phyloP scores from a whole-genome alignment of 2,329 filamentous ascomycete genomes.

The Helicocarpus griseus region DNA sequence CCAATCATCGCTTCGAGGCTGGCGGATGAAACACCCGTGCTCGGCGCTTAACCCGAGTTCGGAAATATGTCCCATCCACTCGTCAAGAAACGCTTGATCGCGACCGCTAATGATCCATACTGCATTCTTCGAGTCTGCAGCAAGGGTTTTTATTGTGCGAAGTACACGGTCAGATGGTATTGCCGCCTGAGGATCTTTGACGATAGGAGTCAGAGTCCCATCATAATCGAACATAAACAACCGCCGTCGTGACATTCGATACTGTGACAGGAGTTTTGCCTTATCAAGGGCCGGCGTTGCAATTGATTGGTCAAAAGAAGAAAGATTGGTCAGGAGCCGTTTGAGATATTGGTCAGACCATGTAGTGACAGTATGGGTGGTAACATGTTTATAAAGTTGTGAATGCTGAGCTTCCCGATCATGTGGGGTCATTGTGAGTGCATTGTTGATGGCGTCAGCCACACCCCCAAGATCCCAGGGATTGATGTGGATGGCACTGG shows the following conservation, averaged over 20 bases:
- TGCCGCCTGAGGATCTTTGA: constrained; percentile 79
- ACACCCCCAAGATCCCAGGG: constrained; percentile 86
- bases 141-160: constrained; percentile 66
- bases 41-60: constrained; percentile 91
- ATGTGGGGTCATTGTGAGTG: constrained; percentile 63
- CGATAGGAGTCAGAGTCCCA: constrained; percentile 90
- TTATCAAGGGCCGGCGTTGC: constrained; percentile 77
- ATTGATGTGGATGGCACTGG: constrained; percentile 88
- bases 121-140: constrained; percentile 68
- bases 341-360: constrained; percentile 77
- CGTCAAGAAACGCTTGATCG: constrained; percentile 81
- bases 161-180: constrained; percentile 79
- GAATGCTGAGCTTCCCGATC: constrained; percentile 60
- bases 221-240: constrained; percentile 99
- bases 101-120: constrained; percentile 99
- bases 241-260: constrained; percentile 64
- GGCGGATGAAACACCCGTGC: constrained; percentile 88
- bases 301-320: constrained; percentile 62
- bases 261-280: constrained; percentile 60
- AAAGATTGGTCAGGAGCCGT: constrained; percentile 69
- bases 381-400: constrained; percentile 73
- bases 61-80: constrained; percentile 84
- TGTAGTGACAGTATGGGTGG: constrained; percentile 71
- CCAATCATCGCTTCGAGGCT: constrained; percentile 69
- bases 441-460: constrained; percentile 70